Evolutionary conservation across 768 basidiomycete genomes (phyloP), one percentile per base, ranked within the genome.

Genomic region (Tulasnella sp.): DNA sequence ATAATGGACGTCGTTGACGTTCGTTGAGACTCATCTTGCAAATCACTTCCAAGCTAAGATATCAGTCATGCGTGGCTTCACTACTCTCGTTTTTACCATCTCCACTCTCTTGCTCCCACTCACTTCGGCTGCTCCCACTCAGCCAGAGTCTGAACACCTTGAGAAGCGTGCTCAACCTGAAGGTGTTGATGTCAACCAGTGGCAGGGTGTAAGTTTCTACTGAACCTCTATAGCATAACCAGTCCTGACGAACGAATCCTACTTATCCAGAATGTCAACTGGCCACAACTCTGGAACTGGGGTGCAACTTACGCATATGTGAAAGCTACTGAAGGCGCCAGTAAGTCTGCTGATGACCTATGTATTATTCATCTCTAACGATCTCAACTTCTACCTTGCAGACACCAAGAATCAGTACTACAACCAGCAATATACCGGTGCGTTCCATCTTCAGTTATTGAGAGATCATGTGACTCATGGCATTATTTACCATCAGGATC

Each of bases 121-220:
- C 16, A 16, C 13, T 6, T 41, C 15, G 40, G 25, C 34, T 31
- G 37, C 39, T 1, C 49, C 39, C 15, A n/a, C 25, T 13, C 6
- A 13, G 4, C n/a, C n/a, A n/a, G n/a, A n/a, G n/a, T n/a, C n/a
- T n/a, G n/a, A n/a, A n/a, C 10, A 51, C 12, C 55, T 61, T 19
- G 58, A 58, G 19, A 63, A 67, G 56, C 70, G 70, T 10, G 66
- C 71, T 5, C 37, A 61, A 7, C 73, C 71, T 33, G 58, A 66
- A 48, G 77, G 77, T 15, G 73, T 78, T 41, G 78, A 79, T 54
- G 72, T 80, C 51, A 78, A 77, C 9, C 44, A 59, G 58, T 72
- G 65, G 41, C 78, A 80, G 35, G 28, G 40, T 0, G 49, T 51
- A 24, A 43, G 49, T 51, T n/a, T n/a, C n/a, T n/a, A n/a, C n/a